These are phyloP conservation scores for Aurantiochytrium sp. DNA, from an alignment of 108 stramenopile genomes.

Conservation along the genomic window DNA sequence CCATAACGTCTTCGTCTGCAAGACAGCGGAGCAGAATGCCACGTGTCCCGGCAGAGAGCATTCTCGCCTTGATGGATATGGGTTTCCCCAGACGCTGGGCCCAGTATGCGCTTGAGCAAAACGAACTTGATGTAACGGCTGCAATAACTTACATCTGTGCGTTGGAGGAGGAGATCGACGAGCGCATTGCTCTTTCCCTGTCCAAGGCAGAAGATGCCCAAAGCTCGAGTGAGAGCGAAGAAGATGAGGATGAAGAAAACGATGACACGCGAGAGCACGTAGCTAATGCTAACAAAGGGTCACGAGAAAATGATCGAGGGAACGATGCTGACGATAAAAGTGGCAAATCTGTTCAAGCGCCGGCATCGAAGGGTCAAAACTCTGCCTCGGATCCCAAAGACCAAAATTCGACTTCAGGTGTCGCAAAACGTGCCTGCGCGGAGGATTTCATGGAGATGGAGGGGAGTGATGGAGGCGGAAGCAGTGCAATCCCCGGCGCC, in stretches of 20 bases:
- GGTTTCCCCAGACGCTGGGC: conserved; percentile 15
- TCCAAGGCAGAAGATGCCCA: not conserved
- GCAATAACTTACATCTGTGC: not conserved
- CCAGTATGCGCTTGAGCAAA: not conserved
- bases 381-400: too few relatives aligned
- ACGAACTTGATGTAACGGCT: not conserved
- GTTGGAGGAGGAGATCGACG: not conserved
- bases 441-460: not conserved
- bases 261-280: not conserved
- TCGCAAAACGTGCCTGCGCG: not conserved
- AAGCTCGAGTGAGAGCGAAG: not conserved
- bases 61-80: not conserved
- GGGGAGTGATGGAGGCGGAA: not conserved
- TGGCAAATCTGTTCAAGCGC: too few relatives aligned
- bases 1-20: too few relatives aligned
- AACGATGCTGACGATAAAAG: too few relatives aligned
- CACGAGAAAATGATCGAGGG: too few relatives aligned
- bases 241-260: not conserved
- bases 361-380: too few relatives aligned
- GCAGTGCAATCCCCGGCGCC: not conserved
- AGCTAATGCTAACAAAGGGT: not conserved
- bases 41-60: not conserved
- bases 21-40: too few relatives aligned
- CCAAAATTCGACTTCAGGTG: too few relatives aligned
- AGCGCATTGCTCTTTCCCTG: not conserved